Conservation (phyloP, 2,329 filamentous ascomycete species). For the Colletotrichum lini region DNA sequence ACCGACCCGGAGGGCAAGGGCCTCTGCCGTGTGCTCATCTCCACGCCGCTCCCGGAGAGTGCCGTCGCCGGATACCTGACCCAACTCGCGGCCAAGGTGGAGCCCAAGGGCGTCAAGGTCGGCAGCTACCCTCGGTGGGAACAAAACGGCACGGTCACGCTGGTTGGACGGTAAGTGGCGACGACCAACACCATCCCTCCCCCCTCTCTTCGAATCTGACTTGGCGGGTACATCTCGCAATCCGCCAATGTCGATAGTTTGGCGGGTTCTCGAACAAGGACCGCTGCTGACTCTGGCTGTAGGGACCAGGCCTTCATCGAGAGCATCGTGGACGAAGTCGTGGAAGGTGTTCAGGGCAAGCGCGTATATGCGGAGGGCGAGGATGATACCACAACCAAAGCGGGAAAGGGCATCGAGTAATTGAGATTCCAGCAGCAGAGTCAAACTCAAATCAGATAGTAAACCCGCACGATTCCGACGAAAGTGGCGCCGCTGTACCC, state of each 20-base stretch:
- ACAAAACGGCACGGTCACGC: constrained; percentile 91
- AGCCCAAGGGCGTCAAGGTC: constrained; percentile 86
- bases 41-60: constrained; percentile 90
- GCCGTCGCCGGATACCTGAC: constrained; percentile 87
- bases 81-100: constrained; percentile 80
- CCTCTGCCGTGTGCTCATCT: constrained; percentile 83
- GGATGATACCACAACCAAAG: constrained; percentile 61
- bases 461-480: constrained; percentile 16
- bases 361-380: constrained; percentile 81
- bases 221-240: neutral
- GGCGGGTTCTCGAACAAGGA: neutral
- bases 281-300: constrained; percentile 44
- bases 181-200: neutral
- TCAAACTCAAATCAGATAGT: constrained; percentile 25
- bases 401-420: constrained; percentile 15
- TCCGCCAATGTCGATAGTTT: neutral
- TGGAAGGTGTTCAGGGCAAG: constrained; percentile 80
- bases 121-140: constrained; percentile 96
- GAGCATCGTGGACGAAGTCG: constrained; percentile 82
- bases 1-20: constrained; percentile 86
- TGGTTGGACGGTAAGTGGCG: constrained; percentile 74
- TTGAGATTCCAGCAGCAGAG: neutral
- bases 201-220: too few species aligned
- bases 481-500: constrained; percentile 15
- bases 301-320: constrained; percentile 84